These are phyloP conservation scores for Leptomonas pyrrhocoris DNA, from an alignment of 208 protist species.

Conservation along the genomic window DNA sequence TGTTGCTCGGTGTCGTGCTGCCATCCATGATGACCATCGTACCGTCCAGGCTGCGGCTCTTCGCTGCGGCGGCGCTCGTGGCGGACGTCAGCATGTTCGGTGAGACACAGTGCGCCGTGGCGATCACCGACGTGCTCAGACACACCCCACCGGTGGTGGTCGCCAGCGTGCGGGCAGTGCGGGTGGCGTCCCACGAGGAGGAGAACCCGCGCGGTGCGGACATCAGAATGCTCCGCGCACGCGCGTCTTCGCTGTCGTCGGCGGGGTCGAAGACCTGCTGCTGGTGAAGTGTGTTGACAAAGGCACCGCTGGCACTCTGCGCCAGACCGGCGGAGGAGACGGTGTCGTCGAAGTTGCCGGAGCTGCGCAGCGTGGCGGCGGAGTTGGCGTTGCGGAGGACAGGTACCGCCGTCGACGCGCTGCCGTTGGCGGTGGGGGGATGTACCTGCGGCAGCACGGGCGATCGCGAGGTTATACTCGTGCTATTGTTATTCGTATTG, in stretches of 20 bases:
- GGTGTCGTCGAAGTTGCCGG: constrained; percentile 15
- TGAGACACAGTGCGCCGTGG: constrained; percentile 6
- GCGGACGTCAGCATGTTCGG: constrained; percentile 7
- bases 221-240: constrained; percentile 27
- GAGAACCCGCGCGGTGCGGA: constrained; percentile 22
- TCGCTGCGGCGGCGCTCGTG: constrained; percentile 1
- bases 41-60: constrained; percentile 12
- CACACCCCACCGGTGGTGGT: constrained; percentile 3
- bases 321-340: constrained; percentile 10
- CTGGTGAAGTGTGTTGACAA: constrained; percentile 5
- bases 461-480: constrained; percentile 3
- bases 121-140: constrained; percentile 14
- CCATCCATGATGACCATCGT: constrained; percentile 2
- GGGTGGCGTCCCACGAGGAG: constrained; percentile 18
- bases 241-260: constrained; percentile 14
- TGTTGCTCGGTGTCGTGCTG: not conserved
- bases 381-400: constrained; percentile 16
- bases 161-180: constrained; percentile 17
- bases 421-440: not conserved
- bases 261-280: constrained; percentile 4
- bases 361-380: constrained; percentile 13
- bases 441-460: constrained; percentile 21
- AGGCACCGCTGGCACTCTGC: constrained; percentile 1
- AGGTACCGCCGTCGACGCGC: constrained; percentile 5
- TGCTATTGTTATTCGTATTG: not conserved